Conservation (phyloP, 2,329 filamentous ascomycete genomes). For the Blumeria graminis region DNA sequence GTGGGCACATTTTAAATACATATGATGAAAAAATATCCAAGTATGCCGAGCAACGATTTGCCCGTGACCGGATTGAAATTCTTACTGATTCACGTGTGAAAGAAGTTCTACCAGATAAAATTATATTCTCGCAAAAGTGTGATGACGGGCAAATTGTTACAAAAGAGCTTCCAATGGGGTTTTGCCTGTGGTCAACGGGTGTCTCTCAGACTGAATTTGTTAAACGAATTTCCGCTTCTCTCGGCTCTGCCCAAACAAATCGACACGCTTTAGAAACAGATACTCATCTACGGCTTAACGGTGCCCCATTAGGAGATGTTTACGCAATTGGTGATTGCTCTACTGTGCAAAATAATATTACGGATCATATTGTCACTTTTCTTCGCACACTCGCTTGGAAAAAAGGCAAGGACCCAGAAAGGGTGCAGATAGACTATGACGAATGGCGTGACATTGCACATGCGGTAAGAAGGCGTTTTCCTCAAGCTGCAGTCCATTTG, state of each 20-base stretch:
- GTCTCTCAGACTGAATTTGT: conserved; percentile 69
- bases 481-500: conserved; percentile 69
- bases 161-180: conserved; percentile 86
- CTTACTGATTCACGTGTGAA: conserved; percentile 83
- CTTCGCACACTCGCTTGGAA: conserved; percentile 78
- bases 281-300: conserved; percentile 69
- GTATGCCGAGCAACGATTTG: conserved; percentile 78
- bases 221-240: conserved; percentile 50
- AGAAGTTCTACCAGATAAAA: conserved; percentile 62
- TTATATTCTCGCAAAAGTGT: conserved; percentile 66
- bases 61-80: conserved; percentile 74
- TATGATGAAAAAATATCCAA: conserved; percentile 87
- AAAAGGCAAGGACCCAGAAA: conserved; percentile 70
- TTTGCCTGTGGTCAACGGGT: conserved; percentile 94
- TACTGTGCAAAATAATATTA: conserved; percentile 92
- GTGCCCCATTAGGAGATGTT: conserved; percentile 75
- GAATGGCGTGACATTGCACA: conserved; percentile 75
- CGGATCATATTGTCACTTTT: conserved; percentile 75
- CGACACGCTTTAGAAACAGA: conserved; percentile 84
- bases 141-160: conserved; percentile 50
- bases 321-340: conserved; percentile 92
- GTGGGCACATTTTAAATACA: conserved; percentile 88
- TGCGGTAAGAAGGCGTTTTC: conserved; percentile 70
- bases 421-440: conserved; percentile 60
- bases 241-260: conserved; percentile 60